Evolutionary conservation across 768 basidiomycete genomes (phyloP).

Genomic region (Ramaria rubella): DNA sequence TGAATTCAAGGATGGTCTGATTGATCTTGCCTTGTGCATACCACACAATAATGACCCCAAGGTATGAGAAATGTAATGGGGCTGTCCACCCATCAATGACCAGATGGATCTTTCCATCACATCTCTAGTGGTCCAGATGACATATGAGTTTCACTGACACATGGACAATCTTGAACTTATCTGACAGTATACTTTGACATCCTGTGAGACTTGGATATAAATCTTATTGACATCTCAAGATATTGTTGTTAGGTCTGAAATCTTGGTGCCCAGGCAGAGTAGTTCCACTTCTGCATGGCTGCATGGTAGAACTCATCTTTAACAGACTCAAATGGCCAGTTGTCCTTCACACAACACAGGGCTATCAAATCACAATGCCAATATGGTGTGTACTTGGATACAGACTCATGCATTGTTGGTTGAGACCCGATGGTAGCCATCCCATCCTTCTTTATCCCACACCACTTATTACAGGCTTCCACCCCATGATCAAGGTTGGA

Average conservation of each 20-base stretch:
- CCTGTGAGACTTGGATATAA: constrained; percentile 8
- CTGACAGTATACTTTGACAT: not conserved
- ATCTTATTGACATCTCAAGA: constrained; percentile 17
- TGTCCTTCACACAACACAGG: constrained; percentile 18
- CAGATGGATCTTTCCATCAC: constrained; percentile 21
- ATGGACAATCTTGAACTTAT: not conserved
- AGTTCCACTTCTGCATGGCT: constrained; percentile 27
- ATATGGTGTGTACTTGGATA: not conserved
- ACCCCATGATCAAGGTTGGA: not conserved
- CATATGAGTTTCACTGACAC: not conserved
- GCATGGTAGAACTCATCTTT: constrained; percentile 19
- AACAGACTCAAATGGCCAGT: constrained; percentile 22
- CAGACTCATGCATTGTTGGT: not conserved
- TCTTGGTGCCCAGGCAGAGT: constrained; percentile 20
- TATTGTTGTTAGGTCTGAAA: constrained; percentile 23
- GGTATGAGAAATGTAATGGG: constrained; percentile 23
- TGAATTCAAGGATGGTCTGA: constrained; percentile 28
- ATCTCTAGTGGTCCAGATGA: constrained; percentile 4
- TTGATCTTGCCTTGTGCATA: constrained; percentile 23
- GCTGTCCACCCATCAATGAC: too few relatives aligned
- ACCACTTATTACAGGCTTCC: not conserved
- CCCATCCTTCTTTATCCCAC: not conserved
- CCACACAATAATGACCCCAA: constrained; percentile 29
- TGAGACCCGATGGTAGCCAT: not conserved
- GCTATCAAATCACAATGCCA: constrained; percentile 22